Evolutionary conservation across 495 filamentous ascomycete genomes (phyloP), one percentile per base, ranked within the genome.

Genomic region (Polyplosphaeria fusca): DNA sequence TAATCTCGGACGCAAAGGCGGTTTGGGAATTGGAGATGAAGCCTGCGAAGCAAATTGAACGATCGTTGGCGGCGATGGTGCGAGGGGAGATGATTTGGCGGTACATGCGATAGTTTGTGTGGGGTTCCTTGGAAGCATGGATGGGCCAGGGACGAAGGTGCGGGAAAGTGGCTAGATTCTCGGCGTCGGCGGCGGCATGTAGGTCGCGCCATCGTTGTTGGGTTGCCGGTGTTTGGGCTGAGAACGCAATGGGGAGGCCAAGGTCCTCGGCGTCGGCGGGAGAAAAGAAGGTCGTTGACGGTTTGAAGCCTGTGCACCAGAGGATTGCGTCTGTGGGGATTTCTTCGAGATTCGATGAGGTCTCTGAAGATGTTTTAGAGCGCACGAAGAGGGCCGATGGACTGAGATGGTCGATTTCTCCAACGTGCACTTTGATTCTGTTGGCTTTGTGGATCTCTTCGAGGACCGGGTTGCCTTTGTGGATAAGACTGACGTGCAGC

Each of bases 21-120:
- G 55, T 59, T 30, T 46, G 39, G 26, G 38, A 23, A 27, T 45
- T 59, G 11, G 48, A 46, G 1, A 53, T 42, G 23, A 46, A 52
- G 20, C 55, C 55, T 16, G 19, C 48, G 20, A 59, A 59, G 14
- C 41, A 14, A 25, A 59, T 53, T 13, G 47, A 39, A 13, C 38
- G 55, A 19, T 59, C 48, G 16, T 11, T 27, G 12, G 16, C 12
- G 0, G 55, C 41, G 20, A 59, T 26, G 27, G 37, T 19, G 5
- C 16, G 35, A 4, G 55, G 55, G 13, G 39, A 52, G 2, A 53
- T 5, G 42, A 59, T 46, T 22, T 59, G 35, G 3, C 28, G 48
- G 32, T 59, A 59, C 48, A 52, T 37, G 18, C 48, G 55, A 45
- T 45, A 59, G 26, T 53, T 43, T 16, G 55, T 58, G 12, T 20